Base-by-base conservation (phyloP, 768 basidiomycete genomes). In the Sporobolomyces phaffii region DNA sequence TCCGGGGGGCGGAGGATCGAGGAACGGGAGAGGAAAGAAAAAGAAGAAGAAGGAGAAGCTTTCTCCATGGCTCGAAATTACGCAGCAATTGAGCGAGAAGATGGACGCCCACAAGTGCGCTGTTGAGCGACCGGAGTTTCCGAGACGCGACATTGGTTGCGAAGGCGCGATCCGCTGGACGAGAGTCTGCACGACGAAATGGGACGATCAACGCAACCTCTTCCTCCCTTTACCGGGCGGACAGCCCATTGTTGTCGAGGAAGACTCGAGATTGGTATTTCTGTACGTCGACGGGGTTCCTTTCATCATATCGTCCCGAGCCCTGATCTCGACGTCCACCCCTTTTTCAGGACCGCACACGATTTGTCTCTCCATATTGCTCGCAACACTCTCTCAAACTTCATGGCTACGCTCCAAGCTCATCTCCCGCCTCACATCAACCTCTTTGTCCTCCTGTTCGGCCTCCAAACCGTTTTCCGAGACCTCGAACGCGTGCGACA, bases 131-230 rank as follows among this genome's bases (percentile, higher is more conserved):
- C 52, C 56, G 6, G 62, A 63, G 56, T 15, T 2, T 8, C 41
- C 53, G 26, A 36, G 58, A 1, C 26, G n/a, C 14, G 59, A 56
- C 3, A 1, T 60, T 0, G 48, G 48, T 0, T 51, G 59, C 45
- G 65, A 67, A 24, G 70, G 70, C 2, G 48, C 62, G 13, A 20
- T 71, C 7, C 8, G 65, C 31, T 71, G 70, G 70, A 71, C 65
- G 52, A 50, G 70, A 34, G 6, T 47, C 31, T 71, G 70, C 38
- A 44, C 54, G 8, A 31, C 38, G 34, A 52, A 29, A 34, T 71
- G 70, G 70, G 47, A 62, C 43, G 58, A 71, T 11, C 58, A 26
- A n/a, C 13, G 28, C 17, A 14, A 20, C 18, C 47, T 61, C 38
- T 71, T 26, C 20, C 1, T 67, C 2, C 65, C 65, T 47, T 36